Evolutionary conservation across 163 green algal species (phyloP).

Genomic region (Chlamydomonas reinhardtii): DNA sequence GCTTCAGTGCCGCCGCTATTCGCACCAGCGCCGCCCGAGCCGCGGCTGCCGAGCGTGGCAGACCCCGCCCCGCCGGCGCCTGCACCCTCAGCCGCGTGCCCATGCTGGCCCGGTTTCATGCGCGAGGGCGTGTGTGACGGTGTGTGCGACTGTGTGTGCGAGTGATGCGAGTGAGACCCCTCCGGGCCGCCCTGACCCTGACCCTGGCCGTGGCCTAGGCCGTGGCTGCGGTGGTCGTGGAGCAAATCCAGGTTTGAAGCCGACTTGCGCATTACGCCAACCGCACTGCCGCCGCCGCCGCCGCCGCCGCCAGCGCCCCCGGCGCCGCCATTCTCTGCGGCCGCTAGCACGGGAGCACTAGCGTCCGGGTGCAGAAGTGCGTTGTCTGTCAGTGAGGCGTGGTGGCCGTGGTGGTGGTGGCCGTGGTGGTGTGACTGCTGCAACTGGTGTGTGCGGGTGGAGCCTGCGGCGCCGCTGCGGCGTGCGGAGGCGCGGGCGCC

Average conservation of each 20-base stretch:
- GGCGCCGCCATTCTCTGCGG: not conserved
- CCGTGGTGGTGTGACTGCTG: no score
- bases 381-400: no score
- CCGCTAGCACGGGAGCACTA: not conserved
- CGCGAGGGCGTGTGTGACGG: not conserved
- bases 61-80: not conserved
- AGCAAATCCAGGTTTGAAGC: not conserved
- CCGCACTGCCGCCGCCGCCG: not conserved
- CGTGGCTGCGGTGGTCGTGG: not conserved
- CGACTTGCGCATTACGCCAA: constrained; percentile 13
- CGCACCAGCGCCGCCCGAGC: not conserved
- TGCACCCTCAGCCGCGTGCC: not conserved
- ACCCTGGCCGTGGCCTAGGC: no score
- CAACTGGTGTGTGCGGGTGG: no score
- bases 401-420: no score
- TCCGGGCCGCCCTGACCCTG: no score
- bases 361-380: not conserved
- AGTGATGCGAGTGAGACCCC: no score
- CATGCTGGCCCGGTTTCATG: no score
- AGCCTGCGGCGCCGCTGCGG: no score
- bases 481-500: no score
- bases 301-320: not conserved
- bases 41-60: not conserved
- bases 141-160: not conserved
- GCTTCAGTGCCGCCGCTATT: not conserved